Evolutionary conservation across 73 alveolate species (phyloP), one percentile per base, ranked within the genome.

Genomic region (Paramecium octaurelia): DNA sequence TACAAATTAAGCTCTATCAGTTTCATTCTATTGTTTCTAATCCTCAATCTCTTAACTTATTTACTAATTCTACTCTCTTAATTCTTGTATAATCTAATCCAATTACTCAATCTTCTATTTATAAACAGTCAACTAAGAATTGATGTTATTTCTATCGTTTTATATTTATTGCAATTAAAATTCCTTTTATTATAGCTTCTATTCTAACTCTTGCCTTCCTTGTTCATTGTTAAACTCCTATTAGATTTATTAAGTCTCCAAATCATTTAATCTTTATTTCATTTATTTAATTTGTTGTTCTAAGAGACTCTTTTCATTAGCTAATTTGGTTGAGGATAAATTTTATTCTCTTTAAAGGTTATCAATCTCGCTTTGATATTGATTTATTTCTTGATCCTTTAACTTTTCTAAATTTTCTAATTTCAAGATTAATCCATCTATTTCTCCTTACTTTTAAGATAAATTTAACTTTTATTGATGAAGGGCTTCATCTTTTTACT

Each of bases 1-100:
- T 31, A 75, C 88, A 34, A n/a, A 75, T 42, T 75, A 75, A 12
- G 88, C 88, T 20, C 88, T 75, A 75, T 75, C 88, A 75, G 43
- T 42, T 75, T 75, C 88, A 75, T 42, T 75, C 40, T 75, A 20
- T n/a, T 75, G 21, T 18, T 75, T 35, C 58, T 29, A 42, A 36
- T 75, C 88, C 38, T 75, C 88, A 36, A 75, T 20, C 24, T 75
- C 68, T 36, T 29, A n/a, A 21, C 21, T 12, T 5, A 75, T n/a
- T 36, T 75, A 38, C 18, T 29, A 36, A 42, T 35, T 42, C 40
- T 75, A 42, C 4, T 75, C 88, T 36, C 60, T 75, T 20, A 38
- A 75, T 23, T 75, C 88, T 12, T 29, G 7, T 42, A 75, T 29
- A 2, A 29, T 38, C 18, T 21, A 21, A 16, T 75, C 88, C n/a